Evolutionary conservation across 208 protist species (phyloP), one percentile per base, ranked within the genome.

Genomic region (Leishmania turanica): DNA sequence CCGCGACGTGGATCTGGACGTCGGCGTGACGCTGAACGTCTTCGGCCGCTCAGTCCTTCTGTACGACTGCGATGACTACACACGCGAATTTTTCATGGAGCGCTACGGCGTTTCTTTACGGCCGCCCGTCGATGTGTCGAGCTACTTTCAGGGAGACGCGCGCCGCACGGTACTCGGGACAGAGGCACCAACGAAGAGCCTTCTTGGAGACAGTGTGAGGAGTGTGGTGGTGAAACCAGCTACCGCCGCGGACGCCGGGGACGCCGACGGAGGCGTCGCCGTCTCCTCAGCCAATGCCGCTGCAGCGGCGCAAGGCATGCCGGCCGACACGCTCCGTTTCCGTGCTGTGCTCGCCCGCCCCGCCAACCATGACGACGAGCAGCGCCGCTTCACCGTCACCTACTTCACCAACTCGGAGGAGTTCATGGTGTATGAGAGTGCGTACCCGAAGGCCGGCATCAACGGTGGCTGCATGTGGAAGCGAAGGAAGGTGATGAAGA

Each of bases 21-120:
- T 99, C 8, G 97, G 98, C 51, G 80, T 85, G 47, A 85, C 83
- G 24, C 69, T 99, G 54, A 94, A 95, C 74, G 87, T 99, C 17
- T 91, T 95, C 56, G 96, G 96, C 37, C 89, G 94, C 47, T 13
- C 56, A 13, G 91, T 98, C 1, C 88, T 98, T 53, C 77, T 99
- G 56, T 98, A 98, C 85, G 97, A 98, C 84, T 98, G 96, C 87
- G 98, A 99, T 88, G 89, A 89, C 56, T 99, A 93, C 84, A 99
- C 98, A 31, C 88, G 92, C 27, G 84, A 96, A 37, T 99, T 96
- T 80, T 99, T 96, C 82, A 8, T 69, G 56, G 80, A 94, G 47
- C 88, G 88, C 71, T 88, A 95, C 77, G 88, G 95, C 51, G 75
- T 90, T 31, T 74, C 82, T 45, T 80, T 97, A 37, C 78, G 64